Conservation (phyloP, 2,329 filamentous ascomycete genomes). For the Chrysoporthe deuterocubensis region DNA sequence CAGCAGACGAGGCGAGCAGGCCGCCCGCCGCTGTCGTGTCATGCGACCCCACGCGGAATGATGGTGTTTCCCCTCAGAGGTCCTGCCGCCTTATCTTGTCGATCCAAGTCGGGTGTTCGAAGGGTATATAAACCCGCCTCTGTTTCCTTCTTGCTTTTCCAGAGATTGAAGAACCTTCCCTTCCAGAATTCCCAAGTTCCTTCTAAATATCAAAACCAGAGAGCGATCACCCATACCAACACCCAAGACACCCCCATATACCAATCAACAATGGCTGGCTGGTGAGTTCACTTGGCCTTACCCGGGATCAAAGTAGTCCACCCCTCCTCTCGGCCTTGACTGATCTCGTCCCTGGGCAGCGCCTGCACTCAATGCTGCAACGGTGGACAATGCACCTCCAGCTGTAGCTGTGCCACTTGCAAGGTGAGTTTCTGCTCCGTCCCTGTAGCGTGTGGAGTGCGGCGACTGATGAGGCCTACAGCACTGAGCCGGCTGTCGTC, state of each 20-base stretch:
- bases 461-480: background rate
- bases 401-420: constrained; percentile 27
- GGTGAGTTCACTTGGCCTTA: constrained; percentile 2
- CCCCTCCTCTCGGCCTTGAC: background rate
- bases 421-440: constrained; percentile 16
- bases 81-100: background rate
- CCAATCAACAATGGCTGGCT: constrained; percentile 12
- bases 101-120: background rate
- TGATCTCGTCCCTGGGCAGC: constrained; percentile 16
- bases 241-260: background rate
- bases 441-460: background rate
- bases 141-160: background rate
- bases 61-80: background rate
- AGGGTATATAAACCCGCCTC: constrained; percentile 9
- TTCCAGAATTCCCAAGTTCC: background rate
- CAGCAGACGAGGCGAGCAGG: background rate
- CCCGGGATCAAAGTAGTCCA: constrained; percentile 17
- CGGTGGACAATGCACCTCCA: constrained; percentile 19
- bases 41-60: background rate
- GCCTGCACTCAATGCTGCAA: constrained; percentile 28
- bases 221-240: background rate
- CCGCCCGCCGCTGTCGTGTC: background rate
- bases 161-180: too few species aligned
- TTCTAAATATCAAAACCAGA: background rate
- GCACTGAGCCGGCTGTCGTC: constrained; percentile 6